Conservation (phyloP, 129 eudicot genomes). For the Helianthus annuus region HanXRQr2.0-SUNRISE NC_035446.2:141558119-141558618, state of each 20-base stretch:
- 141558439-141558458: slow-evolving; percentile 34
- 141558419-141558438: slow-evolving; percentile 51
- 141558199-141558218: slow-evolving; percentile 41
- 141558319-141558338: slow-evolving; percentile 47
- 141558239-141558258: neutral
- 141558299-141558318: slow-evolving; percentile 55
- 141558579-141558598: too few relatives aligned
- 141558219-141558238: neutral
- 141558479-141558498: slow-evolving; percentile 41
- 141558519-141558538: neutral
- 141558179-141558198: slow-evolving; percentile 67
- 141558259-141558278: neutral
- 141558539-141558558: neutral
- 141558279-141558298: slow-evolving; percentile 53
- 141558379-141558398: slow-evolving; percentile 56
- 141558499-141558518: neutral
- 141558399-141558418: slow-evolving; percentile 81
- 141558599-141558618: neutral
- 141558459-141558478: slow-evolving; percentile 41
- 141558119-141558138: slow-evolving; percentile 80
- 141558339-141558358: slow-evolving; percentile 45
- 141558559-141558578: too few relatives aligned
- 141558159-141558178: slow-evolving; percentile 63
- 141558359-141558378: slow-evolving; percentile 64
- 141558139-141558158: slow-evolving; percentile 49